Percentiles rank a stretch among this genome's conserved stretches.
These are phyloP conservation scores for Thraustotheca clavata DNA, from an alignment of 352 stramenopile species.

Conservation along the genomic window DNA sequence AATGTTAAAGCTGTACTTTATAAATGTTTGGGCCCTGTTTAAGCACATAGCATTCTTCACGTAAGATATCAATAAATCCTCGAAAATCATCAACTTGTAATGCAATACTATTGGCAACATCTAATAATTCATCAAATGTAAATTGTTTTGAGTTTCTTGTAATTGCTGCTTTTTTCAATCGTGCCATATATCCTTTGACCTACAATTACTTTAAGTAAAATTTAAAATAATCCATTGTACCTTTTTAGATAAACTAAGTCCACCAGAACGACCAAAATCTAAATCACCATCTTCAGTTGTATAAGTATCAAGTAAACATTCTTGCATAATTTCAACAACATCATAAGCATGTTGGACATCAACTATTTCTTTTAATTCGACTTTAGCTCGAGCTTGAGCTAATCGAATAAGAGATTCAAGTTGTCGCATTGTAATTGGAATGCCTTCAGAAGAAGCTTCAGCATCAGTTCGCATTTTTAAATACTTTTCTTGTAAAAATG, in stretches of 20 bases:
- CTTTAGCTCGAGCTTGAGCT: conserved; percentile 88
- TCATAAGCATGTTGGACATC: conserved; percentile 92
- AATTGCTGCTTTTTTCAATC: conserved; percentile 58
- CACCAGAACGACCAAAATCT: conserved; percentile 70
- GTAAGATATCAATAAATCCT: conserved; percentile 80
- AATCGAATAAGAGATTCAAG: conserved; percentile 91
- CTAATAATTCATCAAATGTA: conserved; percentile 62
- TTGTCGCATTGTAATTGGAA: conserved; percentile 94
- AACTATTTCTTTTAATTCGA: conserved; percentile 91
- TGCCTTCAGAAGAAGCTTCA: conserved; percentile 40
- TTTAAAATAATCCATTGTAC: not conserved
- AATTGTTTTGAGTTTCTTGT: conserved; percentile 56
- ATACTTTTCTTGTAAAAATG: conserved; percentile 84
- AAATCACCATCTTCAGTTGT: conserved; percentile 81
- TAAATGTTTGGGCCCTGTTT: conserved; percentile 77
- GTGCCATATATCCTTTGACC: conserved; percentile 73
- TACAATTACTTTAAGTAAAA: conserved; percentile 44
- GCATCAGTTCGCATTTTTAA: conserved; percentile 72
- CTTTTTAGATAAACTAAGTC: conserved; percentile 31
- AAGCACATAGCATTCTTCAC: conserved; percentile 76
- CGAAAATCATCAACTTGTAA: conserved; percentile 72
- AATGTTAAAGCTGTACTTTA: conserved; percentile 45
- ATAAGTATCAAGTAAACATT: conserved; percentile 87
- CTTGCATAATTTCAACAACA: conserved; percentile 95
- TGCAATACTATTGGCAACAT: conserved; percentile 61